A percentile compares a stretch with the other conserved stretches of the same genome.
Conservation (phyloP, 306 rosid genomes). For the Cyamopsis tetragonoloba region DNA sequence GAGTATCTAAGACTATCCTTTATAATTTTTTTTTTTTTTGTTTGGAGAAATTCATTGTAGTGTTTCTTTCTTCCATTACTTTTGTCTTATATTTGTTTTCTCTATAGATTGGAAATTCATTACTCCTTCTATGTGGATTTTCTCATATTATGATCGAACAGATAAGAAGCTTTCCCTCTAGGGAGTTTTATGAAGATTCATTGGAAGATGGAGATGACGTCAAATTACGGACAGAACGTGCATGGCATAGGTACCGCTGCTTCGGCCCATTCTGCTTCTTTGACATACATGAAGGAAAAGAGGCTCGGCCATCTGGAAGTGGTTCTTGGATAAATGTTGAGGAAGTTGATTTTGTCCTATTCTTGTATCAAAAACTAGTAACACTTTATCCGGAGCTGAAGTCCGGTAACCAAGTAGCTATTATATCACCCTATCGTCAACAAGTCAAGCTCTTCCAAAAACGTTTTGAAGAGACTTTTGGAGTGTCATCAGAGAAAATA, state of each 20-base stretch:
- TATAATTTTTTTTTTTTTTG: not conserved
- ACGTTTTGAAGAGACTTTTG: constrained; percentile 66
- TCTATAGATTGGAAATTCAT: not conserved
- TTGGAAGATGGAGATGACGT: constrained; percentile 74
- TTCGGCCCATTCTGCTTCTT: constrained; percentile 90
- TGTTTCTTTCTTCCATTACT: constrained; percentile 14
- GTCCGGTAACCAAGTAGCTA: constrained; percentile 74
- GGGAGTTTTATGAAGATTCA: constrained; percentile 72
- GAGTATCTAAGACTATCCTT: not conserved
- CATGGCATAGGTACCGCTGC: constrained; percentile 78
- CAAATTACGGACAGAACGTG: constrained; percentile 48
- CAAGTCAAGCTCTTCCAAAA: constrained; percentile 82
- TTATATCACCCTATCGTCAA: constrained; percentile 77
- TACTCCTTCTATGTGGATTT: constrained; percentile 8
- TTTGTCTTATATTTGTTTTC: not conserved
- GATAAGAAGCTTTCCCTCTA: constrained; percentile 92
- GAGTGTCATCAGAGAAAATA: constrained; percentile 65
- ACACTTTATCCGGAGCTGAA: constrained; percentile 60
- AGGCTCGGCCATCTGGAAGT: constrained; percentile 65
- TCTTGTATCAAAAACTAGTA: constrained; percentile 68
- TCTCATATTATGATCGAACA: constrained; percentile 30
- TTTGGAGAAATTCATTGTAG: not conserved
- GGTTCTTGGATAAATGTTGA: constrained; percentile 71
- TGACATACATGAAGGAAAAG: constrained; percentile 73
- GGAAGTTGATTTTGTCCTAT: constrained; percentile 86